Evolutionary conservation across 768 basidiomycete genomes (phyloP), one percentile per base, ranked within the genome.

Genomic region (Podaxis pistillaris): DNA sequence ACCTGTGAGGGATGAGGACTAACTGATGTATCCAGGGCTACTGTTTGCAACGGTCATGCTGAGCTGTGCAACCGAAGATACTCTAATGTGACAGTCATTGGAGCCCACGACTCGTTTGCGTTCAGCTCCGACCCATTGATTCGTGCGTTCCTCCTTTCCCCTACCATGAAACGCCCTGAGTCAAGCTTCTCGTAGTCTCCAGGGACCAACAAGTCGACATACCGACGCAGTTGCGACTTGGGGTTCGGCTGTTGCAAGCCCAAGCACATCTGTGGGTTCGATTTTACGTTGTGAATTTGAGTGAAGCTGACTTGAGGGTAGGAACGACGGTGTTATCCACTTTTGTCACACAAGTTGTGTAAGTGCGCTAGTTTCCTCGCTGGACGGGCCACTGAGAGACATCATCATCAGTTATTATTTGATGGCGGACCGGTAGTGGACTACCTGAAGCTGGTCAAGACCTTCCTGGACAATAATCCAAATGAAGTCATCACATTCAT

Each of bases 401-500:
- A 33, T 63, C 9, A n/a, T 19, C 17, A 0, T 52, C 28, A 79
- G 78, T 6, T 71, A 8, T 76, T 86, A 11, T 86, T 84, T 64
- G 82, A 88, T 60, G 85, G 85, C 2, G 85, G 86, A 19, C 70
- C 73, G 6, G 81, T 82, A 0, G 68, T 73, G 3, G 73, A 75
- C 63, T 87, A 86, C 70, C 75, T 88, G 28, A 73, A 73, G 46
- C 76, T 66, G 9, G 84, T 88, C 69, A 83, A 83, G 67, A 74
- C 77, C 1, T 89, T 81, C 75, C 75, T 88, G 28, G 79, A 81
- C 53, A 75, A 79, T 9, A 86, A 89, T 67, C 86, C 88, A 0
- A 86, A 82, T 65, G 88, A 89, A 64, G 86, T 89, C 46, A 62
- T 89, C 54, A 86, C 87, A 0, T 72, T 89, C 56, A 73, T 89